phyloP scores from a whole-genome alignment of 768 basidiomycete genomes.

The Tulasnella sp. region DNA sequence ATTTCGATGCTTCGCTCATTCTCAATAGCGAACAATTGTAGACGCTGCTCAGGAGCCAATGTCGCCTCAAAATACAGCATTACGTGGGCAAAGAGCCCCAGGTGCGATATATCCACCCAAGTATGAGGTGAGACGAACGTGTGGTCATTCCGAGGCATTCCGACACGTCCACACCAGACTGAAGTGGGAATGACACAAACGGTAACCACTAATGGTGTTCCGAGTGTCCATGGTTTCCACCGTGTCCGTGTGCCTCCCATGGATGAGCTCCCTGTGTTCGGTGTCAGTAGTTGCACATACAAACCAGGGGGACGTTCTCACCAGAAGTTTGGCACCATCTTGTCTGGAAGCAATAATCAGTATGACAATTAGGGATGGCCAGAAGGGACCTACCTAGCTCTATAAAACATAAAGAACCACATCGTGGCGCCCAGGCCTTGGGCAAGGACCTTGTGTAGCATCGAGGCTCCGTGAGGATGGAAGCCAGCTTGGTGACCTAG shows the following conservation, averaged over 20 bases:
- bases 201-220: not conserved
- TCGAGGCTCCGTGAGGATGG: conserved; percentile 73
- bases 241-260: conserved; percentile 55
- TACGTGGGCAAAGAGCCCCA: too few relatives aligned
- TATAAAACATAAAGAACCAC: conserved; percentile 99
- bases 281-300: too few relatives aligned
- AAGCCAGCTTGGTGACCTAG: conserved; percentile 45
- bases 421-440: conserved; percentile 83
- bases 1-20: too few relatives aligned
- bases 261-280: conserved; percentile 42
- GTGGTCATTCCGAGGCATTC: too few relatives aligned
- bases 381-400: conserved; percentile 55
- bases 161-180: too few relatives aligned
- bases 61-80: too few relatives aligned
- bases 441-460: conserved; percentile 61
- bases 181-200: not conserved
- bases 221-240: conserved; percentile 29
- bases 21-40: too few relatives aligned
- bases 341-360: conserved; percentile 35
- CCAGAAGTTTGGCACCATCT: conserved; percentile 64
- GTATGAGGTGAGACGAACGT: too few relatives aligned
- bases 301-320: conserved; percentile 27
- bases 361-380: not conserved
- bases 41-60: too few relatives aligned
- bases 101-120: too few relatives aligned